These are phyloP conservation scores for Canavalia ensiformis DNA, from an alignment of 306 rosid genomes.

Conservation along the genomic window DNA sequence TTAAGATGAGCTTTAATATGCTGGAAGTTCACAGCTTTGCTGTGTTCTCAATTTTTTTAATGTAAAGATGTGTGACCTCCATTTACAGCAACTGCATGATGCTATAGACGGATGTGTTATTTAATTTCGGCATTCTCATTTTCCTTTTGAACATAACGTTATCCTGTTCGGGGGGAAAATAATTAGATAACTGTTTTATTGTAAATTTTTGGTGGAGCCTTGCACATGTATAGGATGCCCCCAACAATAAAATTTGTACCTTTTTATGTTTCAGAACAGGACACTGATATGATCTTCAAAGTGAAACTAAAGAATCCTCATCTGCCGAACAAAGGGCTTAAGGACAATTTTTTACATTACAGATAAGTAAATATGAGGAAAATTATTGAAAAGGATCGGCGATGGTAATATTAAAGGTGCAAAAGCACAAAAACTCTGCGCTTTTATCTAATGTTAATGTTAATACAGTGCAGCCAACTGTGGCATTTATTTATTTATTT, in stretches of 20 bases:
- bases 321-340: neutral
- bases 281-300: neutral
- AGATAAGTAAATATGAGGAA: too few relatives aligned
- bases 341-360: neutral
- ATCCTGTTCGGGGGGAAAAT: neutral
- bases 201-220: neutral
- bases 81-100: constrained; percentile 7
- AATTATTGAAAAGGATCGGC: too few relatives aligned
- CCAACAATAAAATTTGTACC: neutral
- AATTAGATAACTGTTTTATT: neutral
- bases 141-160: neutral
- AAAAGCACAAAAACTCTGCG: too few relatives aligned
- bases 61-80: constrained; percentile 47
- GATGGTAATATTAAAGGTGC: too few relatives aligned
- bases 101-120: constrained; percentile 36
- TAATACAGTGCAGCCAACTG: too few relatives aligned
- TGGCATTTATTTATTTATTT: too few relatives aligned
- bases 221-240: neutral
- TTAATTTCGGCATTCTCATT: constrained; percentile 24
- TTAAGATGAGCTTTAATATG: constrained; percentile 52
- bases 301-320: neutral
- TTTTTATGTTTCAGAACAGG: neutral
- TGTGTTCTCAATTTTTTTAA: constrained; percentile 38
- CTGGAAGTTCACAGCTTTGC: constrained; percentile 16
- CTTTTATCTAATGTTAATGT: too few relatives aligned